Evolutionary conservation across 2,329 filamentous ascomycete genomes (phyloP).

Genomic region (Aspergillus brunneoviolaceus): DNA sequence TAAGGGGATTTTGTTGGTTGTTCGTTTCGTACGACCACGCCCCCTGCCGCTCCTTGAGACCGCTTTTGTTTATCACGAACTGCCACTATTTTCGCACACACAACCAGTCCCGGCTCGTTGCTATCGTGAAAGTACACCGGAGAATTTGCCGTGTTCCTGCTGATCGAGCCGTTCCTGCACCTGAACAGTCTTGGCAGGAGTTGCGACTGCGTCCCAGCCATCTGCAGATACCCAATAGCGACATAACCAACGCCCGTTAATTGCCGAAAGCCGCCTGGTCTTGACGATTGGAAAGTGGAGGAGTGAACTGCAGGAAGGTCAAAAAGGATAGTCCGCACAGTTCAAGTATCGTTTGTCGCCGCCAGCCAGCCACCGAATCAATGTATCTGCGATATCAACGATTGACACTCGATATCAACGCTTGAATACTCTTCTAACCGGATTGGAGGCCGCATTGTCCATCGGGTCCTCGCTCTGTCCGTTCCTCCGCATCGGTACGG

Average conservation of each 20-base stretch:
- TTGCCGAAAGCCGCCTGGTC: neutral
- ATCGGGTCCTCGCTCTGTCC: constrained; percentile 27
- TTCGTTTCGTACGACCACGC: constrained; percentile 13
- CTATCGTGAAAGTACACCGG: constrained; percentile 4
- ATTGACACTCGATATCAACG: constrained; percentile 11
- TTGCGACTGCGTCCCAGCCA: constrained; percentile 7
- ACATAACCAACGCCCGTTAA: neutral
- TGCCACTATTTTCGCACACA: constrained; percentile 9
- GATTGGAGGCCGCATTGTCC: constrained; percentile 5
- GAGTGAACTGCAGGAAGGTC: neutral
- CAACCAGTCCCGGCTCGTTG: constrained; percentile 7
- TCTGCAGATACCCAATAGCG: neutral
- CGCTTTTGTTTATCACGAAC: constrained; percentile 17
- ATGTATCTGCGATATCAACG: constrained; percentile 13
- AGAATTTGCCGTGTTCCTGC: neutral
- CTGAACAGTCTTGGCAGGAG: neutral
- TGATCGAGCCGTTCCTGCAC: neutral
- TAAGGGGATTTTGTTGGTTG: constrained; percentile 18
- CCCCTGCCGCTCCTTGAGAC: constrained; percentile 30
- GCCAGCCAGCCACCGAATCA: constrained; percentile 17
- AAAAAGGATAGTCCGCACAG: constrained; percentile 1
- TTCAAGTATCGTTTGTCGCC: constrained; percentile 3
- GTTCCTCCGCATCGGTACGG: constrained; percentile 18
- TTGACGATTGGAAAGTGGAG: neutral
- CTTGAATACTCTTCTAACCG: constrained; percentile 10